These are phyloP conservation scores for Aspergillus japonicus DNA, from an alignment of 2,329 filamentous ascomycete genomes.

Conservation along the genomic window DNA sequence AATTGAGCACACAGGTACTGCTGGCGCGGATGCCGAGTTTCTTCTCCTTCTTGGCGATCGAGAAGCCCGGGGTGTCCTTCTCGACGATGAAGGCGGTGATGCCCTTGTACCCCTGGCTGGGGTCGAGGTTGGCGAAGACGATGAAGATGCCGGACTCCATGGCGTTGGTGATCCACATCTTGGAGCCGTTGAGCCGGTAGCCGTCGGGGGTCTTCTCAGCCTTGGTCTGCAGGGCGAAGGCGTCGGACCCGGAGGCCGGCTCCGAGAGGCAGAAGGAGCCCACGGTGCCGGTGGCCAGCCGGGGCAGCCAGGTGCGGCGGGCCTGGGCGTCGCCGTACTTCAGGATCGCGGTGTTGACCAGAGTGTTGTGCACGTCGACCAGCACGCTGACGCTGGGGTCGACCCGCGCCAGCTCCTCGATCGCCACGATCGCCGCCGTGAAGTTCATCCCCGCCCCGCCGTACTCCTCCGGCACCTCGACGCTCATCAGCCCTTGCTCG, in stretches of 20 bases:
- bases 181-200: constrained; percentile 84
- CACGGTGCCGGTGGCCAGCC: constrained; percentile 83
- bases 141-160: constrained; percentile 94
- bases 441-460: constrained; percentile 99
- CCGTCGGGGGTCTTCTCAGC: constrained; percentile 79
- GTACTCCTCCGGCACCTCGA: constrained; percentile 96
- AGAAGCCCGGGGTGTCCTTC: constrained; percentile 84
- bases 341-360: constrained; percentile 90
- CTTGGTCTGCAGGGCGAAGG: constrained; percentile 90
- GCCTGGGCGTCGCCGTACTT: constrained; percentile 75
- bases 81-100: constrained; percentile 96
- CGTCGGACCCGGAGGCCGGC: constrained; percentile 89
- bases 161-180: constrained; percentile 99
- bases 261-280: constrained; percentile 90
- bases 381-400: constrained; percentile 94
- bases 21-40: constrained; percentile 96
- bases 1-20: constrained; percentile 95
- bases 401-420: constrained; percentile 91
- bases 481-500: constrained; percentile 94
- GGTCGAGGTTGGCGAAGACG: constrained; percentile 94
- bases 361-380: constrained; percentile 96
- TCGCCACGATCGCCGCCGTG: constrained; percentile 90
- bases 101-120: constrained; percentile 89
- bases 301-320: constrained; percentile 86
- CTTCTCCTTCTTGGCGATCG: constrained; percentile 99